Evolutionary conservation across 768 basidiomycete species (phyloP).

Genomic region (Lactarius quietus): DNA sequence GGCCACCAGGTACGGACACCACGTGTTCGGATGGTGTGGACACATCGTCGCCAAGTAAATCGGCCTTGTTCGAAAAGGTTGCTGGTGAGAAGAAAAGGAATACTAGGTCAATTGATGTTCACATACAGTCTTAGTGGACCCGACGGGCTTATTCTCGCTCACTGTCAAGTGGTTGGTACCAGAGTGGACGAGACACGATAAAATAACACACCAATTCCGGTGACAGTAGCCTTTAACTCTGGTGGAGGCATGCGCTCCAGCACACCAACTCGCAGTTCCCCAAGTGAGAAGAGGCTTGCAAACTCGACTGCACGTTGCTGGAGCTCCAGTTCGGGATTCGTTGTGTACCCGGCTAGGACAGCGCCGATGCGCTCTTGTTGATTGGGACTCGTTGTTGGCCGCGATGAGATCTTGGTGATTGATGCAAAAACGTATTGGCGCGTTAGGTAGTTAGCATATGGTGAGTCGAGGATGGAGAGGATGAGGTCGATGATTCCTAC

Average conservation of each 20-base stretch:
- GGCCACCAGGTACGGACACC: conserved; percentile 39
- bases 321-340: conserved; percentile 88
- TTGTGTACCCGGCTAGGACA: conserved; percentile 75
- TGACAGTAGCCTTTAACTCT: conserved; percentile 94
- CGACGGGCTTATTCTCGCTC: conserved; percentile 95
- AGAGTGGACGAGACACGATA: neutral
- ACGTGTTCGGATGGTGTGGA: conserved; percentile 37
- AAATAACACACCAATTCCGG: conserved; percentile 71
- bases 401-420: conserved; percentile 85
- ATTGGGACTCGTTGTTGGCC: conserved; percentile 57
- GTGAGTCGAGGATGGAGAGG: conserved; percentile 84
- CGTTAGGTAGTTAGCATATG: conserved; percentile 86
- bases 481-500: conserved; percentile 83
- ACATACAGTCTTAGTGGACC: conserved; percentile 73
- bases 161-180: conserved; percentile 42
- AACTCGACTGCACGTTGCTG: conserved; percentile 98
- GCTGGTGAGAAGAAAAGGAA: conserved; percentile 10
- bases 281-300: conserved; percentile 74
- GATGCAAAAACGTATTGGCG: conserved; percentile 91
- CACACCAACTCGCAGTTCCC: conserved; percentile 77
- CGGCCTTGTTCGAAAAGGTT: conserved; percentile 39
- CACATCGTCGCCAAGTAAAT: conserved; percentile 82
- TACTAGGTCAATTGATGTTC: neutral
- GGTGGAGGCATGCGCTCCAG: conserved; percentile 99
- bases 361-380: conserved; percentile 80